Base-by-base conservation (phyloP, 2,329 filamentous ascomycete species). In the Ophiostoma piceae region DNA sequence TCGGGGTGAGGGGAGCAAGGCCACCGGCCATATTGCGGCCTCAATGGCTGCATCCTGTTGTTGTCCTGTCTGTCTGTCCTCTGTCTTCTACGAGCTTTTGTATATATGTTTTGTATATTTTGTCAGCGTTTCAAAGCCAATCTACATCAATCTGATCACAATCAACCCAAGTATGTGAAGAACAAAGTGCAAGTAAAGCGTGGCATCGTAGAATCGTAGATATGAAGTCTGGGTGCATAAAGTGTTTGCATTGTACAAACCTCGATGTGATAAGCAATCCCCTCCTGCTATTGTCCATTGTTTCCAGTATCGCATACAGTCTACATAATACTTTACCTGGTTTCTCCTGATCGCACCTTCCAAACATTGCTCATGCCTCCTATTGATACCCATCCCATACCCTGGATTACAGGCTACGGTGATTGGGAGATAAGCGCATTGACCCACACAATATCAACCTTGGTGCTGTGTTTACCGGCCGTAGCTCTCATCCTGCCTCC, bases 371-470 rank as follows among this genome's bases (percentile, higher is more conserved):
- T 57, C 22, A 26, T 57, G n/a, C 51, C 51, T 57, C 51, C 51
- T 57, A 12, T 57, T 8, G n/a, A 26, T 9, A 26, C n/a, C 51
- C 22, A 54, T 54, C 8, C 11, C 43, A 47, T 47, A 47, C 16
- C 12, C 43, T 16, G 19, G 43, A 19, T 14, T 19, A 14, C 43
- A 14, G 8, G 11, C 14, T 54, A 9, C 41, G 16, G 12, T 29
- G 43, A 67, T 68, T 68, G 51, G 62, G 39, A 37, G 43, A 66
- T 65, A 57, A 32, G 29, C 51, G 70, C 67, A 69, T 69, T 67
- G 70, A 69, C 70, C 69, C 67, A 64, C 51, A 62, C n/a, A 68
- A 71, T 47, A 47, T 47, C 47, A 66, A 37, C 66, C 39, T 70
- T 32, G 54, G 69, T 57, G 51, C 51, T 57, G 51, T 57, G 54